A percentile compares a stretch with the other conserved stretches of the same genome.
phyloP scores from a whole-genome alignment of 257 asterid species.

The Solanum infundibuliforme region DNA sequence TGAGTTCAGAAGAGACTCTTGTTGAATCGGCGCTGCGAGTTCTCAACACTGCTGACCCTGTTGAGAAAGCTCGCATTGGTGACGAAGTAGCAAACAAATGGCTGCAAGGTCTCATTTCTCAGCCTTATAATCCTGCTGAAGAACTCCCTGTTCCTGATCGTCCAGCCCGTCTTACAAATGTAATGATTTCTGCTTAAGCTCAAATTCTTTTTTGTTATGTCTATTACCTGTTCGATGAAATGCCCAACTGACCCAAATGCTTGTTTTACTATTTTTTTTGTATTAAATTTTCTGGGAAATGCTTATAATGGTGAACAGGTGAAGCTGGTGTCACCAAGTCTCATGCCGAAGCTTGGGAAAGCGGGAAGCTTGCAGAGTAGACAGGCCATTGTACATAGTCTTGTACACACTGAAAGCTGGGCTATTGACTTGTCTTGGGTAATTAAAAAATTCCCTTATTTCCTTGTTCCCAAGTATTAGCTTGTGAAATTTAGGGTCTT shows the following conservation, averaged over 20 bases:
- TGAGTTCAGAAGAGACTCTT: conserved; percentile 42
- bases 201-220: not conserved
- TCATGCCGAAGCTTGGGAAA: conserved; percentile 96
- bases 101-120: conserved; percentile 45
- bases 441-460: not conserved
- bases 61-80: conserved; percentile 78
- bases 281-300: not conserved
- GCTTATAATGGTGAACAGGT: conserved; percentile 34
- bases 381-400: conserved; percentile 91
- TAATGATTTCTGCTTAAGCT: not conserved
- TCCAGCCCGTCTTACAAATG: conserved; percentile 49
- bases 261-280: not conserved
- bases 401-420: conserved; percentile 96
- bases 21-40: conserved; percentile 79
- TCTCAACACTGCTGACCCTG: conserved; percentile 74
- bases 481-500: not conserved
- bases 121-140: conserved; percentile 26
- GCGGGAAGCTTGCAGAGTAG: conserved; percentile 97
- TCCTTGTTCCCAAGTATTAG: not conserved
- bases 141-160: conserved; percentile 48
- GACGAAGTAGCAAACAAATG: conserved; percentile 64
- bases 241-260: conserved; percentile 13
- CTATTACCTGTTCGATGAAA: conserved; percentile 3
- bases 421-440: conserved; percentile 98
- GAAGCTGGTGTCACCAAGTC: conserved; percentile 79